Evolutionary conservation across 2,329 filamentous ascomycete genomes (phyloP).

Genomic region (Sporothrix mexicana): DNA sequence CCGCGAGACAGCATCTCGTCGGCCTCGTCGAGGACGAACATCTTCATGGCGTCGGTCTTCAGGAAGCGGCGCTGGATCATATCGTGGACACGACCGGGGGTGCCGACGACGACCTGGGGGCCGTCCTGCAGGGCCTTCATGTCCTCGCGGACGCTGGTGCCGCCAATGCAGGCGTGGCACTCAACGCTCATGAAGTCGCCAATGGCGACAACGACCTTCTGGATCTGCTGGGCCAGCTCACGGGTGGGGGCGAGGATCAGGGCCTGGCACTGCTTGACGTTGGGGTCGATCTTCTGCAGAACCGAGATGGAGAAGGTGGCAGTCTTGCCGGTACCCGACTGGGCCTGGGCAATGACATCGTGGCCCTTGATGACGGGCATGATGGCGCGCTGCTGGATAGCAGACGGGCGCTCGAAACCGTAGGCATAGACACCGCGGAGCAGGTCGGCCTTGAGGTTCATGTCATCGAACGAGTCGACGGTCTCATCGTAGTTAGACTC

Average conservation of each 20-base stretch:
- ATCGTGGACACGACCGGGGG: conserved; percentile 97
- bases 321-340: conserved; percentile 99
- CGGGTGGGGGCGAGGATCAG: conserved; percentile 97
- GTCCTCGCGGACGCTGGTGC: conserved; percentile 96
- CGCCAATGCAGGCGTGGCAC: conserved; percentile 99
- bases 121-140: conserved; percentile 97
- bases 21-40: conserved; percentile 99
- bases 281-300: conserved; percentile 97
- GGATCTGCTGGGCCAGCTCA: conserved; percentile 98
- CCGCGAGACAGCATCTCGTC: conserved; percentile 99
- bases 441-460: conserved; percentile 96
- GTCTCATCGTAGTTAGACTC: conserved; percentile 99
- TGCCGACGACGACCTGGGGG: conserved; percentile 96
- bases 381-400: conserved; percentile 99
- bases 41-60: conserved; percentile 98
- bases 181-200: conserved; percentile 99
- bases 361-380: conserved; percentile 99
- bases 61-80: conserved; percentile 99
- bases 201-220: conserved; percentile 98
- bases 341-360: conserved; percentile 99
- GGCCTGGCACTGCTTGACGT: conserved; percentile 95
- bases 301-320: conserved; percentile 99
- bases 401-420: conserved; percentile 99
- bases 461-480: conserved; percentile 98
- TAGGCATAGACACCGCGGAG: conserved; percentile 99